Conservation (phyloP, 306 rosid genomes). For the Rubus parviflorus region DNA sequence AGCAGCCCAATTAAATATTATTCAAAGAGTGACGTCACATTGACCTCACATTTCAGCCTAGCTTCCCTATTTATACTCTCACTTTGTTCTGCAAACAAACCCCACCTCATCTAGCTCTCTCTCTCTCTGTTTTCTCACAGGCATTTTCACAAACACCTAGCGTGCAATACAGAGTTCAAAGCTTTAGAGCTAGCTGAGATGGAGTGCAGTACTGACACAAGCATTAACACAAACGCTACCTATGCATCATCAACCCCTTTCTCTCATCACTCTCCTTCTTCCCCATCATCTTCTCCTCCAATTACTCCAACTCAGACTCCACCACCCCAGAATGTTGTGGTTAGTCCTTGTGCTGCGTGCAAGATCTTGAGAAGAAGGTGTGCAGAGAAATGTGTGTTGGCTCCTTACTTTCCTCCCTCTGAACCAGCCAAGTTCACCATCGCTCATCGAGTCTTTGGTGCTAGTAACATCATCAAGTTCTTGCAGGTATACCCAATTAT, state of each 20-base stretch:
- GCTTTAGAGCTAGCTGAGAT: neutral
- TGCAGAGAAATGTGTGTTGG: conserved; percentile 81
- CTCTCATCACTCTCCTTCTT: conserved; percentile 37
- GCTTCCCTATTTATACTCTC: neutral
- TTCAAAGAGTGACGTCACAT: conserved; percentile 1
- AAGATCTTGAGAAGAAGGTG: conserved; percentile 80
- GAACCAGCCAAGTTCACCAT: conserved; percentile 87
- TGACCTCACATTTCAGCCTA: neutral
- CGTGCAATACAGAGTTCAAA: neutral
- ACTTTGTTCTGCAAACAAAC: neutral
- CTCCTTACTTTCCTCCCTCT: conserved; percentile 95
- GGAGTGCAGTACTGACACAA: conserved; percentile 19
- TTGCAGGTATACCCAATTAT: conserved; percentile 56
- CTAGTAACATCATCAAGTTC: conserved; percentile 93
- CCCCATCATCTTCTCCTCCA: conserved; percentile 36
- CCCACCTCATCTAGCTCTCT: conserved; percentile 3
- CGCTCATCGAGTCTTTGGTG: conserved; percentile 90
- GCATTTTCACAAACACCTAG: neutral
- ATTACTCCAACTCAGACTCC: conserved; percentile 17
- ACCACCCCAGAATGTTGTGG: conserved; percentile 29
- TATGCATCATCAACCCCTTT: conserved; percentile 32
- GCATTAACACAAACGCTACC: conserved; percentile 12
- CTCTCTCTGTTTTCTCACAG: neutral
- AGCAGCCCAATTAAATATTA: conserved; percentile 4
- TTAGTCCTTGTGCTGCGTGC: conserved; percentile 94